Evolutionary conservation across 192 early-diverging fungal genomes (phyloP).

Genomic region (Linnemannia schmuckeri): DNA sequence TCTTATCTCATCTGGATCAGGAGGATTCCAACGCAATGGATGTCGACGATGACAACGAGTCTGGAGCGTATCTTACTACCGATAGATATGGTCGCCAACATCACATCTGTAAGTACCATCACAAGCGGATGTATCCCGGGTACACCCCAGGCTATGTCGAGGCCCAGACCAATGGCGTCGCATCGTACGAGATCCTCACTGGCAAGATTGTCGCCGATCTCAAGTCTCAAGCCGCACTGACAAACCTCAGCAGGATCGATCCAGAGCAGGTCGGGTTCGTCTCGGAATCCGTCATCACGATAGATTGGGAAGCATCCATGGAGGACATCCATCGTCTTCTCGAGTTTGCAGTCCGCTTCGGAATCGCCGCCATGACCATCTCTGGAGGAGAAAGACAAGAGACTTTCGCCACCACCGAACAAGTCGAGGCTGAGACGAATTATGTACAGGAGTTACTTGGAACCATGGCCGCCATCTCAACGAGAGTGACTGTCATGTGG

Average conservation of each 20-base stretch:
- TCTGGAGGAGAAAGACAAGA: neutral
- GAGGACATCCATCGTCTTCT: neutral
- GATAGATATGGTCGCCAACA: neutral
- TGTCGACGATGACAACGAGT: neutral
- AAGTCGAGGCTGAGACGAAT: neutral
- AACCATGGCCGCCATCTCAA: too few species aligned
- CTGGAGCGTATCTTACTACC: neutral
- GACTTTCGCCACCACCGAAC: neutral
- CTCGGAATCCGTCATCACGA: neutral
- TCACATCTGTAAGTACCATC: neutral
- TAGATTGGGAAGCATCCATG: neutral
- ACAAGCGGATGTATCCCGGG: neutral
- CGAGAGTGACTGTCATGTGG: neutral
- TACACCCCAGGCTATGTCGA: neutral
- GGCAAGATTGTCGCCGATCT: neutral
- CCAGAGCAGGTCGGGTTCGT: neutral
- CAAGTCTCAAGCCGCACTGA: neutral
- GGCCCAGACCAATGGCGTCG: neutral
- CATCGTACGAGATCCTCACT: neutral
- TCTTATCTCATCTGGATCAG: neutral
- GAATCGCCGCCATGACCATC: neutral
- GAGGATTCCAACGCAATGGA: neutral
- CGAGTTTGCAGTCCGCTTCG: neutral
- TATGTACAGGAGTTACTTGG: neutral
- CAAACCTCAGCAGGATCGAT: neutral